Base-by-base conservation (phyloP, 2,329 filamentous ascomycete genomes). In the Cladosporium cucumerinum region DNA sequence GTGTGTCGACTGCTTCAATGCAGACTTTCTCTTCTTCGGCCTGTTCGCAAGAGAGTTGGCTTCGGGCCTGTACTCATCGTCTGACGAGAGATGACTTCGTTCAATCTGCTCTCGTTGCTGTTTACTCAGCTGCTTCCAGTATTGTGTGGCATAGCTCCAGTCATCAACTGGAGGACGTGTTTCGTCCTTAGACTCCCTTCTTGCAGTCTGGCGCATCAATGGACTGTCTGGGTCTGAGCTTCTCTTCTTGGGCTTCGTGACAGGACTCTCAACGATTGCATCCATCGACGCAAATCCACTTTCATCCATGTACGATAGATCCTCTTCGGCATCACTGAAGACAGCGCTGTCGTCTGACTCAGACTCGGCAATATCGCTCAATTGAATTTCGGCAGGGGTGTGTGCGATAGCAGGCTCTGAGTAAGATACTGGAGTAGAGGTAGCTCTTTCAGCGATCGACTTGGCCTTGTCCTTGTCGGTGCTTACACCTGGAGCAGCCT, bases 241-340 rank as follows among this genome's bases (percentile, higher is more conserved):
- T 12, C 39, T 46, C 34, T 63, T 66, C 32, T 26, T 55, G 21
- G 66, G 52, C 21, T 66, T 62, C 6, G 73, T 67, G 1, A 81
- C 70, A 3, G 89, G 86, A 55, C 83, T 86, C 23, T 88, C 85
- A 1, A 92, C 83, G 10, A 93, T 85, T 12, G 90, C 90, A 75
- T 93, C 84, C 8, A 93, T 81, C 5, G 89, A 93, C 72, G 87
- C 82, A 71, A 92, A 93, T 0, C 88, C 90, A 55, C 85, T 85
- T 2, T 84, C 84, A 46, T 89, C 87, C 4, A 82, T 72, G 16
- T 91, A 87, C 0, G 85, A 86, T 0, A 89, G 79, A 66, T 92
- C 89, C 76, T 93, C 91, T 62, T 89, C 89, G 1, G 90, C 90
- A 76, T 93, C 91, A 68, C 88, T 92, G 73, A 91, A 93, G 26